Evolutionary conservation across 805 yeast genomes (phyloP).

Genomic region (Wickerhamomyces strasburgensis): DNA sequence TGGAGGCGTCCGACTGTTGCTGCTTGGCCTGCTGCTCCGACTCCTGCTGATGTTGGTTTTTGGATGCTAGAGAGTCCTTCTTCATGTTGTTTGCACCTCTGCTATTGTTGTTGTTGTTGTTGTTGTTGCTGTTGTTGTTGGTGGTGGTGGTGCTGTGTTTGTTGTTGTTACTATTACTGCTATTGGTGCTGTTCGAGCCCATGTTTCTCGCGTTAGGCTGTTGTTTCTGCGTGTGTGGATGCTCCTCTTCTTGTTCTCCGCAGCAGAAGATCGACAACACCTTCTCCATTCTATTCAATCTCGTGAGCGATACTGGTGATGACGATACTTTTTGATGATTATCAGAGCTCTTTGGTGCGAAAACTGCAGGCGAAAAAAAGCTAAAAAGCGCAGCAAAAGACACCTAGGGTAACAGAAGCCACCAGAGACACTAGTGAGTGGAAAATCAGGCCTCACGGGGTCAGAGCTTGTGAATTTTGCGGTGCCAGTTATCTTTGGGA

Average conservation of each 20-base stretch:
- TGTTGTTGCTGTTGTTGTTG: conserved; percentile 1
- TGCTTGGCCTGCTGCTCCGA: background rate
- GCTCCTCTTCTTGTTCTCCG: conserved; percentile 4
- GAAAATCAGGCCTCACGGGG: no score
- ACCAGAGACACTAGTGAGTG: no score
- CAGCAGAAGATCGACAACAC: conserved; percentile 10
- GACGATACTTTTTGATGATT: no score
- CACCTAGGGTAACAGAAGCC: no score
- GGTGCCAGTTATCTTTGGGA: no score
- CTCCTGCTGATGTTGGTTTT: conserved; percentile 1
- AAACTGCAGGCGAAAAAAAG: no score
- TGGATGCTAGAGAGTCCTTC: conserved; percentile 4
- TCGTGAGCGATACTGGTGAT: no score
- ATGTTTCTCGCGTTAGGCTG: no score
- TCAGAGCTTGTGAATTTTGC: no score
- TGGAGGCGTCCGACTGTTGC: background rate
- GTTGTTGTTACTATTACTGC: conserved; percentile 1
- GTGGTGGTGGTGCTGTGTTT: conserved; percentile 1
- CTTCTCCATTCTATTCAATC: background rate
- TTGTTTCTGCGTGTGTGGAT: conserved; percentile 3
- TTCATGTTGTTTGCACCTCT: background rate
- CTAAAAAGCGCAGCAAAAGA: no score
- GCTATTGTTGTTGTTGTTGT: background rate
- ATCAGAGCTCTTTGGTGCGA: no score
- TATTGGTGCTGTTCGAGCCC: no score